Evolutionary conservation across 495 filamentous ascomycete species (phyloP), one percentile per base, ranked within the genome.

Genomic region (Hypoxylon perforatum): DNA sequence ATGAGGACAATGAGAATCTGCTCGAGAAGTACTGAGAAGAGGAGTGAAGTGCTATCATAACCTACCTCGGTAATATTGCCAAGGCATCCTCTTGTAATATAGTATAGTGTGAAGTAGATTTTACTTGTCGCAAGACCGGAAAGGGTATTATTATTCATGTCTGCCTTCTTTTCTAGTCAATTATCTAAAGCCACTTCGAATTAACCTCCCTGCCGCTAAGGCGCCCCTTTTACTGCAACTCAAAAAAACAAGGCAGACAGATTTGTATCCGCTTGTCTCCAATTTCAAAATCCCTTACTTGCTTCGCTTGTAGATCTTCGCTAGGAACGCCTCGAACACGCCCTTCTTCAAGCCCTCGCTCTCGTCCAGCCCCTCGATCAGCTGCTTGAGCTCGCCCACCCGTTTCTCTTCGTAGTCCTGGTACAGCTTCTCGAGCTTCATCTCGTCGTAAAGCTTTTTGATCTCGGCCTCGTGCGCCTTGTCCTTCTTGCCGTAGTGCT

Each of bases 271-370:
- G 9, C 18, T 35, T 41, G 12, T 38, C 39, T 7, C 25, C 4
- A 15, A 56, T 57, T 50, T 18, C n/a, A 3, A n/a, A n/a, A 17
- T 9, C 30, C 15, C 48, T 73, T 85, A 97, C 81, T 96, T 97
- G 84, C 85, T 95, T 71, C 95, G 86, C 85, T 96, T 96, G 83
- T 97, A 97, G 76, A 99, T 97, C 87, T 98, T 99, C 73, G 79
- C 81, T 66, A 99, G 82, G 86, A 97, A 98, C 25, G 86, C 81
- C 72, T 97, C 91, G 71, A 98, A 97, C 21, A 98, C 87, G 52
- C 82, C 86, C 85, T 89, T 93, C 85, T 94, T 97, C 71, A 98
- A 78, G 7, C 95, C 96, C 63, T 91, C 84, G 33, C 81, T 82
- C 84, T 97, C 93, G 73, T 98, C 92, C 42, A 98, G 82, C 56